These are phyloP conservation scores for Bertia moriformis DNA, from an alignment of 2,329 filamentous ascomycete genomes.

Conservation along the genomic window DNA sequence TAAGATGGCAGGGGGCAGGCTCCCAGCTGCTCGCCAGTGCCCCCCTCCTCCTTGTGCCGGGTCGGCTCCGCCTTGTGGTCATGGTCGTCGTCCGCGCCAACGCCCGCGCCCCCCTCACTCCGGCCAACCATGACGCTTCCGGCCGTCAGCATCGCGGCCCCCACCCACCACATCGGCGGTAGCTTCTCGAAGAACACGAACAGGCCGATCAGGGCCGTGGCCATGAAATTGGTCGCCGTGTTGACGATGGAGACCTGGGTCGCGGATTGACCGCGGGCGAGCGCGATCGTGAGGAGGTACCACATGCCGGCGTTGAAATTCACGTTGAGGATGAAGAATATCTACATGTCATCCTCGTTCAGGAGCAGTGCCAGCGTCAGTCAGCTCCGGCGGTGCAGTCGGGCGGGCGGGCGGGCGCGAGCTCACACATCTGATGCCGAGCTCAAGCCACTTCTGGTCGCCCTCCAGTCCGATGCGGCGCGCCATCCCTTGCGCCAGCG, in stretches of 20 bases:
- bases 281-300: slow-evolving; percentile 66
- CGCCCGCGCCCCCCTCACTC: slow-evolving; percentile 45
- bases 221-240: slow-evolving; percentile 67
- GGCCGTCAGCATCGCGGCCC: slow-evolving; percentile 56
- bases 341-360: slow-evolving; percentile 26
- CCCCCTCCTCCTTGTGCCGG: no score
- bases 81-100: neutral
- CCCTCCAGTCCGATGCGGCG: slow-evolving; percentile 24
- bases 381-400: no score
- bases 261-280: slow-evolving; percentile 60
- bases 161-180: slow-evolving; percentile 63
- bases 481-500: slow-evolving; percentile 29
- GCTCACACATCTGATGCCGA: slow-evolving; percentile 29
- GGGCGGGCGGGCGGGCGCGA: no score
- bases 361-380: neutral
- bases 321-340: slow-evolving; percentile 64
- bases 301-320: slow-evolving; percentile 71
- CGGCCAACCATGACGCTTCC: slow-evolving; percentile 68
- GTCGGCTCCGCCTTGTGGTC: no score
- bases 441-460: slow-evolving; percentile 29
- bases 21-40: no score
- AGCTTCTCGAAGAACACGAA: slow-evolving; percentile 59
- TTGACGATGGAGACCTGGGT: slow-evolving; percentile 73
- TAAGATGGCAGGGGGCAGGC: no score
- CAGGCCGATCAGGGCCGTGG: slow-evolving; percentile 59